These are phyloP conservation scores for Nothomitra cinnamomea DNA, from an alignment of 2,329 filamentous ascomycete species.

Conservation along the genomic window DNA sequence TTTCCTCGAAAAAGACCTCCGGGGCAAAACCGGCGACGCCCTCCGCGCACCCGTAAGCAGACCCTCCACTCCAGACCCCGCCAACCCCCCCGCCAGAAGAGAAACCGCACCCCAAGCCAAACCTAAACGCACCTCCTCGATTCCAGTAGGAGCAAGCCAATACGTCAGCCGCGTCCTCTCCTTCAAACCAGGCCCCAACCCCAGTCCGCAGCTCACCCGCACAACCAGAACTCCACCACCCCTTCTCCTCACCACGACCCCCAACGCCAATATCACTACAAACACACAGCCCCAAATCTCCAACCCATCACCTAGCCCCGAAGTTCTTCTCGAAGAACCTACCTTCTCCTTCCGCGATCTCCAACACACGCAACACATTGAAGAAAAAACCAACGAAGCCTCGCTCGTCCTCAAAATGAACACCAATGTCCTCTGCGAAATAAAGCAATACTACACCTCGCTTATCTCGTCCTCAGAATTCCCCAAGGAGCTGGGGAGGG, in stretches of 20 bases:
- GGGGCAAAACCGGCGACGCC: conserved; percentile 10
- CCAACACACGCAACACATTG: conserved; percentile 19
- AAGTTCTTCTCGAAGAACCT: conserved; percentile 5
- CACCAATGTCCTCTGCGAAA: conserved; percentile 15
- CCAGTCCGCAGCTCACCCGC: background rate
- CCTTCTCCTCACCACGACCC: background rate
- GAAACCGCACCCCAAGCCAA: too few species aligned
- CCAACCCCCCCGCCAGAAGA: too few species aligned
- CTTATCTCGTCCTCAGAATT: background rate
- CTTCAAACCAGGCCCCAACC: background rate
- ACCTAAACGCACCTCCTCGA: too few species aligned
- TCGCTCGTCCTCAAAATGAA: conserved; percentile 19
- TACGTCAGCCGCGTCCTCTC: too few species aligned
- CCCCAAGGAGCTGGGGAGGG: background rate
- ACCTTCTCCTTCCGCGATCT: conserved; percentile 18
- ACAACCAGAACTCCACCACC: background rate
- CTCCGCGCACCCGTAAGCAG: background rate
- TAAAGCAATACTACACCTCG: conserved; percentile 12
- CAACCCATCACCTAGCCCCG: background rate
- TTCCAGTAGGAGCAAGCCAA: too few species aligned
- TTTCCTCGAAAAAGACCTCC: conserved; percentile 18
- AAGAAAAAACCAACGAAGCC: conserved; percentile 22
- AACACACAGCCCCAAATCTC: too few species aligned
- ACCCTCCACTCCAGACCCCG: background rate
- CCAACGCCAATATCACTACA: background rate